Conservation (phyloP, 305 asterid genomes). For the Fraxinus velutina region DNA sequence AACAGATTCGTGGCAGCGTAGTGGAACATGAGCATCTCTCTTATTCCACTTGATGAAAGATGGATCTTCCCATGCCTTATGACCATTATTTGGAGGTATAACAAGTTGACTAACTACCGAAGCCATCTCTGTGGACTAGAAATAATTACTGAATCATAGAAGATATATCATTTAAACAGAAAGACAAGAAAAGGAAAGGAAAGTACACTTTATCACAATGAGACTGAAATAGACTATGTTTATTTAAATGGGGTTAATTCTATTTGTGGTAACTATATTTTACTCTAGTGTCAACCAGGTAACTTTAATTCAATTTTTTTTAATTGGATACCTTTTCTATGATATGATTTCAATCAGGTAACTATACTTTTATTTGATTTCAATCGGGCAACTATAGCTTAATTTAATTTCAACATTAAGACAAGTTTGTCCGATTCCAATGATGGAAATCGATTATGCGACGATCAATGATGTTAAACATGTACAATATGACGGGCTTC, state of each 20-base stretch:
- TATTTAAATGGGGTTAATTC: not conserved
- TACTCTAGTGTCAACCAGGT: not conserved
- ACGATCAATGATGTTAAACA: too few species aligned
- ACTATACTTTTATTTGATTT: not conserved
- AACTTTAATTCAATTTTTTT: too few species aligned
- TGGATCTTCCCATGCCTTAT: slow-evolving; percentile 92
- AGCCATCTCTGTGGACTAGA: slow-evolving; percentile 45
- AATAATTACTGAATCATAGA: slow-evolving; percentile 24
- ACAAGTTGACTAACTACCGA: slow-evolving; percentile 62
- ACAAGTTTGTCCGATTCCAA: not conserved
- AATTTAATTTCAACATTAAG: not conserved
- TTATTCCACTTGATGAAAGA: slow-evolving; percentile 89
- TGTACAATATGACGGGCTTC: not conserved
- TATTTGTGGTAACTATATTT: too few species aligned
- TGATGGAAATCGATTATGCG: not conserved
- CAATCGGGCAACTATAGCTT: not conserved
- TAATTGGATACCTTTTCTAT: not conserved
- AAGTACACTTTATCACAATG: not conserved
- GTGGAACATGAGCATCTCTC: slow-evolving; percentile 84
- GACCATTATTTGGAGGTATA: slow-evolving; percentile 52
- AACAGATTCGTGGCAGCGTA: slow-evolving; percentile 82
- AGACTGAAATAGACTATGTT: slow-evolving; percentile 6
- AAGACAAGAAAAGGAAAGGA: not conserved
- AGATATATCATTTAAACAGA: not conserved
- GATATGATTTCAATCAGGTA: not conserved